Evolutionary conservation across 805 yeast species (phyloP), one percentile per base, ranked within the genome.

Genomic region (Sugiyamaella mastotermitis): DNA sequence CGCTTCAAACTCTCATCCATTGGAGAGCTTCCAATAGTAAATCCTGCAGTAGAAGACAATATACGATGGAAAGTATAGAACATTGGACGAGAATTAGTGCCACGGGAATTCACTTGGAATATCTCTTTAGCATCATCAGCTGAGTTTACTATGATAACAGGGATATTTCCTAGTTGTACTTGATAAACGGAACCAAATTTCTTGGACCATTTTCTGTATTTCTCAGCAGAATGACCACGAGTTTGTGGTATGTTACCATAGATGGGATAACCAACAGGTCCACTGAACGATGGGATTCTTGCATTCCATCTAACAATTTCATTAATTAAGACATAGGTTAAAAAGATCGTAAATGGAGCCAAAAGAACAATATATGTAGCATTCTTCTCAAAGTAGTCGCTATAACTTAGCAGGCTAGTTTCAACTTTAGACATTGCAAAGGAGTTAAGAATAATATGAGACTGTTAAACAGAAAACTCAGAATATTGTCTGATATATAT

Each of bases 41-140:
- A 60, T 2, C 69, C 66, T 42, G 40, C 60, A 31, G 46, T 60
- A 21, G 48, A 83, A 70, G 25, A 80, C 64, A 57, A 57, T 20
- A 80, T 64, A 17, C 66, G 61, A 58, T 83, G 92, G 60, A 83
- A 83, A 1, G 87, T 80, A 53, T 73, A 73, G 40, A 71, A 62
- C 15, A 66, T 58, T 0, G 92, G 92, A 31, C 92, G 62, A 1
- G 88, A 81, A 27, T 27, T 27, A 27, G 30, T 27, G 8, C 17
- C 10, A 11, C 30, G 9, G 9, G 30, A 27, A 27, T 27, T 27
- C 9, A 6, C 14, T 6, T 11, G 18, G 14, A 27, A 27, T 49
- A 75, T 78, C 53, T 17, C 62, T 62, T 25, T 58, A 52, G 2
- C 77, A 72, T 5, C 78, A 70, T 66, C 69, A 46, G 61, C 76